Base-by-base conservation (phyloP, 768 basidiomycete genomes). In the Chalciporus chontae region DNA sequence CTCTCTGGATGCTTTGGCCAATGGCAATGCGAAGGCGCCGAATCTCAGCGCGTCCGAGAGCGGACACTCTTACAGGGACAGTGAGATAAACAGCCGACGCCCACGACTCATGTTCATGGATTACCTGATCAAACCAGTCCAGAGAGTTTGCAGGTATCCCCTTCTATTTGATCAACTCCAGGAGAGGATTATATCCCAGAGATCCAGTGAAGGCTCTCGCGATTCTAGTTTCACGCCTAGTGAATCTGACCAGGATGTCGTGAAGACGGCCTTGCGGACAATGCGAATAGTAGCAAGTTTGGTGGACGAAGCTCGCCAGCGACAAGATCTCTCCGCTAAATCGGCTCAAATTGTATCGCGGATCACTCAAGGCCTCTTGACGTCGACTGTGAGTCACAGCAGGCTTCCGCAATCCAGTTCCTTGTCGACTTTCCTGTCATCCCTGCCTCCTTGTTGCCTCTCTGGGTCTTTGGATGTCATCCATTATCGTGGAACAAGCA, bases 121-220 rank as follows among this genome's bases (percentile, higher is more conserved):
- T 70, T 94, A 94, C 64, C 78, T 97, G 71, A 97, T 99, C 71
- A 93, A 93, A 68, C 95, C 95, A n/a, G 79, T 97, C 14, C 95
- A 99, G 68, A 77, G 94, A 44, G 87, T 99, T 43, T 97, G 94
- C 78, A 90, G 86, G 58, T 99, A 99, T 63, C 92, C 94, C 15
- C 77, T 98, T 44, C 77, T 99, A 8, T 79, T 99, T 40, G 85
- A 84, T 50, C 84, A 88, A 58, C 77, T 96, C 31, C 69, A 67
- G 26, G 57, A 56, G 21, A 54, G 53, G 27, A 43, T 38, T 11
- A 43, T 10, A 1, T 23, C 37, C 8, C 50, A 52, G 13, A 49
- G 24, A 29, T 52, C 44, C 41, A 37, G 31, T 15, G 19, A 45
- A 19, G 47, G 26, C 31, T 43, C 40, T 24, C 31, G 42, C 23